Conservation (phyloP, 305 asterid species). For the Petunia hybrid region DNA sequence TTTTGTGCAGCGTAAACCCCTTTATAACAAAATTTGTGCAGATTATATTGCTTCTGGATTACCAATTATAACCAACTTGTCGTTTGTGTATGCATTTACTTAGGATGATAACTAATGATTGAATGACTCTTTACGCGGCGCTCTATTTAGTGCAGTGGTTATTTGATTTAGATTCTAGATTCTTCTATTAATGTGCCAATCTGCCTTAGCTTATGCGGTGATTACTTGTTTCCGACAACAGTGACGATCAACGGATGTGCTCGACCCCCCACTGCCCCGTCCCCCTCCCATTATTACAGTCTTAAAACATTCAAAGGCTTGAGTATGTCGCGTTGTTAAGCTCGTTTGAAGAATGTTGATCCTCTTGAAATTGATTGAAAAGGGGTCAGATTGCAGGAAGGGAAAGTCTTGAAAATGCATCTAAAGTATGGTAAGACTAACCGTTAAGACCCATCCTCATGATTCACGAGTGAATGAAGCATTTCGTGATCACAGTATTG, state of each 20-base stretch:
- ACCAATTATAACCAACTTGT: constrained; percentile 18
- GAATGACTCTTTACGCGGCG: not conserved
- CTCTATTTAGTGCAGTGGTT: not conserved
- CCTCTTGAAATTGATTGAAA: not conserved
- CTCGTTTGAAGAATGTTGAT: not conserved
- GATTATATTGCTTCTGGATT: constrained; percentile 2
- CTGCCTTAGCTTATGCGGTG: constrained; percentile 12
- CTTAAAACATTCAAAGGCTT: constrained; percentile 15
- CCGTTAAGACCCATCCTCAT: not conserved
- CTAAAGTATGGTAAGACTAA: constrained; percentile 11
- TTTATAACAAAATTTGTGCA: not conserved
- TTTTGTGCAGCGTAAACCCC: not conserved
- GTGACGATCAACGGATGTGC: not conserved
- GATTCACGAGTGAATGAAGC: not conserved
- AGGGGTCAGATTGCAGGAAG: not conserved
- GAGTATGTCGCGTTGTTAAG: not conserved
- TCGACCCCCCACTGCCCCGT: not conserved
- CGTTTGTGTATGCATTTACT: not conserved
- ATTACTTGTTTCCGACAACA: not conserved
- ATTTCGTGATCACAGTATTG: too few relatives aligned
- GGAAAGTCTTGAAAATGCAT: not conserved
- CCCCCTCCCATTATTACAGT: not conserved
- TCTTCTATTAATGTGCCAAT: constrained; percentile 6
- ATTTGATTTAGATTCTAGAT: not conserved
- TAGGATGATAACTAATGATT: constrained; percentile 16